Base-by-base conservation (phyloP, 768 basidiomycete genomes). In the Trametes elegans region DNA sequence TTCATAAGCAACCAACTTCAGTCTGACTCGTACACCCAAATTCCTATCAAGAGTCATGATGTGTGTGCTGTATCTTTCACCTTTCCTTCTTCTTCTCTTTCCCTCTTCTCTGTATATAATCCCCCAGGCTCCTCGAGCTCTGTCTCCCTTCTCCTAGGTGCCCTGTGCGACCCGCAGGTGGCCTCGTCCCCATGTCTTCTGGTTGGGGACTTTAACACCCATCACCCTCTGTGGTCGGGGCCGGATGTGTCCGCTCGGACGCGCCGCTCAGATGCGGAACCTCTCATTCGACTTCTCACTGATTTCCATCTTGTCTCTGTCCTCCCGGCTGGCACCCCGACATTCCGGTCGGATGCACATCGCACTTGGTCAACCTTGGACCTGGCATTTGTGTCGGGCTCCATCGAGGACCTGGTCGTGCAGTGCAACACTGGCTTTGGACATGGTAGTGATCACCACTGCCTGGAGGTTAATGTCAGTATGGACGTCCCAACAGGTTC, bases 371-470 rank as follows among this genome's bases (percentile, higher is more conserved):
- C 52, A 7, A 53, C 52, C 9, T 21, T 53, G 7, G 52, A 53
- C 42, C 42, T 53, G 10, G 45, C n/a, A 9, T 35, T 47, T 23
- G 45, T 47, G 13, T 47, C 45, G 11, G 10, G 19, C 19, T 6
- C 31, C 18, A 7, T 34, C 19, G 45, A 47, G 32, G 32, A 35
- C 32, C 32, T 34, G 45, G 45, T 47, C 19, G 16, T 16, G 11
- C 19, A 7, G 3, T 47, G 45, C 21, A 21, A 47, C 5, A 32
- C 32, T 5, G 32, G 32, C 19, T 6, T 5, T 21, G 45, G 45
- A 8, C 45, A 47, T 13, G 45, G 45, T 21, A 23, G 19, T 5
- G 76, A 80, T 62, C 76, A 80, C 55, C 66, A 71, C 50, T 76
- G 73, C 0, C n/a, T n/a, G n/a, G n/a, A n/a, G n/a, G n/a, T n/a